Evolutionary conservation across 331 rosid species (phyloP), one percentile per base, ranked within the genome.

Genomic region (Quercus phellos): DNA sequence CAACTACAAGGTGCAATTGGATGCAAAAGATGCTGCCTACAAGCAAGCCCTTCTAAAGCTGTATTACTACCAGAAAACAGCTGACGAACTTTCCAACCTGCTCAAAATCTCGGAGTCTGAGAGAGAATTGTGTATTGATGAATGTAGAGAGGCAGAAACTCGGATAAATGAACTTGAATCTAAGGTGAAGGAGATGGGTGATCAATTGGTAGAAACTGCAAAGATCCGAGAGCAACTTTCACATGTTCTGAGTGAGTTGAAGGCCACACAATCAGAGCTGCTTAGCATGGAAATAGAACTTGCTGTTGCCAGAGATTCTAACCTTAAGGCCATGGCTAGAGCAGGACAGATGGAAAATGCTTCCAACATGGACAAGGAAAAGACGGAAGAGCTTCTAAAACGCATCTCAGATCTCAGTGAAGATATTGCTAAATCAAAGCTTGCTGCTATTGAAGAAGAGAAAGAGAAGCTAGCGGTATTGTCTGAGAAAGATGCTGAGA

Each of bases 11-110:
- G 79, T 83, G 22, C 93, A 94, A 80, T 58, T 89, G 80, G 97
- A 94, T 77, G 94, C 92, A 70, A 92, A 87, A 77, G 92, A 90
- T 74, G 85, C 81, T 19, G 90, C 97, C 53, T 82, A 84, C 68
- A 78, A 84, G 89, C 93, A 92, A 72, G 87, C 92, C 19, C 84
- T 85, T 78, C 87, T 87, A 55, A 90, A 87, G 82, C 79, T 86
- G 18, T 90, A 94, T 74, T 87, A 88, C 42, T 79, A 78, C 35
- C 89, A 87, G 71, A 80, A 85, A 79, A 74, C 76, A 77, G 87
- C 77, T 51, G 82, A 77, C 3, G 96, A 89, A 42, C 81, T 90
- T 66, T 87, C 89, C n/a, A 72, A 78, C 3, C 58, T 88, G 77
- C 77, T 94, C 46, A 88, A 79, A 61, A 89, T 73, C 51, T 78